These are phyloP conservation scores for Serpula lacrymans DNA, from an alignment of 768 basidiomycete genomes.

Conservation along the genomic window DNA sequence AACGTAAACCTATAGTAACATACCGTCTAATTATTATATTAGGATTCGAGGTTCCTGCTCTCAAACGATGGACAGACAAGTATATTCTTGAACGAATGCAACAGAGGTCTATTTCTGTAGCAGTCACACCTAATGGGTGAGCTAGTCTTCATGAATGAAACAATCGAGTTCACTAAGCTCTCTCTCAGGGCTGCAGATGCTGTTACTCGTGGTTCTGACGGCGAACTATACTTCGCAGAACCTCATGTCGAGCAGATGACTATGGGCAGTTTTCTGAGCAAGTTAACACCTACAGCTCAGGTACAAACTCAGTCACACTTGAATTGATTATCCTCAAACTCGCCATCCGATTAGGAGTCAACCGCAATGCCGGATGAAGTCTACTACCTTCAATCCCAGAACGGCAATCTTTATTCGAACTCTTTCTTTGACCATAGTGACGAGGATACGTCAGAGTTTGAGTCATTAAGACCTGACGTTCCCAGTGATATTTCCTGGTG, in stretches of 20 bases:
- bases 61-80: conserved; percentile 60
- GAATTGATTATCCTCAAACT: conserved; percentile 3
- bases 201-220: conserved; percentile 50
- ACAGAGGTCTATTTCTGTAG: conserved; percentile 57
- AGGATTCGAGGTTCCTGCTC: conserved; percentile 50
- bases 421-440: conserved; percentile 33
- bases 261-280: conserved; percentile 50
- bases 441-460: conserved; percentile 54
- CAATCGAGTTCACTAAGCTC: conserved; percentile 12
- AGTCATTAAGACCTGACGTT: conserved; percentile 59
- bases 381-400: conserved; percentile 85
- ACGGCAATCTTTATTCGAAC: conserved; percentile 76
- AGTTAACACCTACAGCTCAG: conserved; percentile 36
- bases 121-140: conserved; percentile 83
- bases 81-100: conserved; percentile 60
- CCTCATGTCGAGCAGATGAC: conserved; percentile 69
- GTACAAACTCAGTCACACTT: conserved; percentile 1
- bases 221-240: conserved; percentile 68
- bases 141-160: conserved; percentile 13
- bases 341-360: no score
- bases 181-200: conserved; percentile 70
- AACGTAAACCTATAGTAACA: background rate
- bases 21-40: conserved; percentile 2
- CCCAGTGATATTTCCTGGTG: conserved; percentile 71
- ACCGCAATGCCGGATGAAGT: conserved; percentile 33